A percentile compares a stretch with the other conserved stretches of the same genome.
phyloP scores from a whole-genome alignment of 169 alveolate species.

The Babesia divergens region DNA sequence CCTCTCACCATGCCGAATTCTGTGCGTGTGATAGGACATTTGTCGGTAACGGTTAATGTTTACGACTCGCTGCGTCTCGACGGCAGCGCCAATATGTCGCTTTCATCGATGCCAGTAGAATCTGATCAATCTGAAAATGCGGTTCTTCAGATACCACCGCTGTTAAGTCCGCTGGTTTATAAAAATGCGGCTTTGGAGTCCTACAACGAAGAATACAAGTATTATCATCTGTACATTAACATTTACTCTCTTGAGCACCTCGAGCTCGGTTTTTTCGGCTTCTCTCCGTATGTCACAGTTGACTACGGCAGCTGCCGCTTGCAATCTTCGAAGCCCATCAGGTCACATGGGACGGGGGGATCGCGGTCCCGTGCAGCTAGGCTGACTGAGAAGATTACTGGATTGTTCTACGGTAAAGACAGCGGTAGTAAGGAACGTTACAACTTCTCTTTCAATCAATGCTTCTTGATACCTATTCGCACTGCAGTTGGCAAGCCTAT shows the following conservation, averaged over 20 bases:
- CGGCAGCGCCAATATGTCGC: constrained; percentile 32
- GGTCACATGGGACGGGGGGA: constrained; percentile 17
- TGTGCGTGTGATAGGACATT: constrained; percentile 73
- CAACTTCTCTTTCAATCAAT: constrained; percentile 86
- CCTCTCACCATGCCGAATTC: constrained; percentile 78
- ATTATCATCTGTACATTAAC: constrained; percentile 80
- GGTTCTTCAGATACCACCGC: constrained; percentile 53
- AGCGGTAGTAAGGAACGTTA: constrained; percentile 66
- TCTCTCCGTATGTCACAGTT: constrained; percentile 82
- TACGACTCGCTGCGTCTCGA: constrained; percentile 77
- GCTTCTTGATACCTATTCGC: constrained; percentile 85
- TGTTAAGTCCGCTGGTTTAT: constrained; percentile 68
- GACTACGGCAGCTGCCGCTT: constrained; percentile 86
- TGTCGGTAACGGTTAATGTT: constrained; percentile 79
- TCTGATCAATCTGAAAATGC: not conserved
- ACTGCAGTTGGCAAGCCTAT: constrained; percentile 77
- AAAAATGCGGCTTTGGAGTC: constrained; percentile 30
- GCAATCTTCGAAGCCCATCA: constrained; percentile 70
- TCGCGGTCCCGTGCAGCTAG: not conserved
- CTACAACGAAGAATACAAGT: constrained; percentile 43
- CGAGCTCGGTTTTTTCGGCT: constrained; percentile 66
- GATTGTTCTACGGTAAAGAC: constrained; percentile 12
- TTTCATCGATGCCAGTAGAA: constrained; percentile 35
- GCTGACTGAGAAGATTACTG: not conserved
- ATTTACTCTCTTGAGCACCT: constrained; percentile 82